Evolutionary conservation across 768 basidiomycete species (phyloP).

Genomic region (Leucocoprinus leucothites): DNA sequence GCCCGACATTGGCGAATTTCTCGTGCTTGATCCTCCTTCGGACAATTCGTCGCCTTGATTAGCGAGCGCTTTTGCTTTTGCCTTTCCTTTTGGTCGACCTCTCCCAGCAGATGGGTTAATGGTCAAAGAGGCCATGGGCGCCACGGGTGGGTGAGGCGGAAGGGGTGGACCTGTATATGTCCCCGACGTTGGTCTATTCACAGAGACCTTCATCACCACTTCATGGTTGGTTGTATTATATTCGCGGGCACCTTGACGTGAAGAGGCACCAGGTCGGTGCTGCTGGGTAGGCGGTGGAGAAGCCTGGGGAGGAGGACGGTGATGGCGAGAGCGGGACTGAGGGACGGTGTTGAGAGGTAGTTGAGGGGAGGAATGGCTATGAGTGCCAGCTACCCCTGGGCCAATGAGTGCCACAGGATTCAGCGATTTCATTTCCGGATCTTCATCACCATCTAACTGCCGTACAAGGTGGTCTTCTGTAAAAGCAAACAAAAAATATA

Average conservation of each 20-base stretch:
- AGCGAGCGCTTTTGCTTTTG: neutral
- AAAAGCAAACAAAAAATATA: neutral
- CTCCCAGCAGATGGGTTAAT: neutral
- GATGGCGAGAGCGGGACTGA: no score
- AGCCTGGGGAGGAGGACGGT: no score
- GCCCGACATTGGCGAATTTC: slow-evolving; percentile 5
- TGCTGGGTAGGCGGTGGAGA: no score
- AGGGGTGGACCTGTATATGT: neutral
- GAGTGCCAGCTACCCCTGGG: slow-evolving; percentile 6
- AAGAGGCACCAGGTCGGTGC: neutral
- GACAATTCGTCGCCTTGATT: neutral
- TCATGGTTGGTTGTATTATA: no score
- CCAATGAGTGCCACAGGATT: slow-evolving; percentile 3
- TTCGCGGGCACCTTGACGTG: neutral
- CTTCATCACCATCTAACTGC: neutral
- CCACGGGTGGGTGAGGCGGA: neutral
- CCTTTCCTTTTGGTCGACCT: slow-evolving; percentile 5
- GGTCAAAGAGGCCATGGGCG: neutral
- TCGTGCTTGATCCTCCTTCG: neutral
- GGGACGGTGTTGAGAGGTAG: neutral
- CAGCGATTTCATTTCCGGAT: slow-evolving; percentile 1
- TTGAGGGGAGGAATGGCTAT: neutral
- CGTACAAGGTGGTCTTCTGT: neutral
- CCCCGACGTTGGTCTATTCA: neutral
- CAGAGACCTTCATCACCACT: neutral